phyloP scores from a whole-genome alignment of 306 rosid species.

The Lathyrus tuberosus region DNA sequence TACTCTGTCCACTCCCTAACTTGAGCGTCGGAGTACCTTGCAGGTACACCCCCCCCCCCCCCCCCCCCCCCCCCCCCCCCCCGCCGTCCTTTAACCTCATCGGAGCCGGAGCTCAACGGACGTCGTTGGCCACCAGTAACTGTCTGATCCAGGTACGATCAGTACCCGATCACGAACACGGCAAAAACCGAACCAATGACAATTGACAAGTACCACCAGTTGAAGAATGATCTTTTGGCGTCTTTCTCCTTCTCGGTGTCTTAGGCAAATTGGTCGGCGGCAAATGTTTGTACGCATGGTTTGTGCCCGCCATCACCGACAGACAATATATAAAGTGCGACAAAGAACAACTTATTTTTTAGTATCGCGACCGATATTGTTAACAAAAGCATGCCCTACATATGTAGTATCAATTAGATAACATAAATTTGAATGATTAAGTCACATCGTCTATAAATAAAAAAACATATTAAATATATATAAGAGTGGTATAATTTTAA shows the following conservation, averaged over 20 bases:
- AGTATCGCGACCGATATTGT: constrained; percentile 54
- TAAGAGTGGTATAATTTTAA: too few species aligned
- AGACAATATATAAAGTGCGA: constrained; percentile 54
- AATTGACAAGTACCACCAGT: constrained; percentile 74
- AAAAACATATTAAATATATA: too few species aligned
- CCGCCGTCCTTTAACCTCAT: too few species aligned
- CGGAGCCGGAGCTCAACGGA: too few species aligned
- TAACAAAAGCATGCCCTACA: constrained; percentile 58
- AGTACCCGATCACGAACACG: constrained; percentile 45
- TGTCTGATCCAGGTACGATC: too few species aligned
- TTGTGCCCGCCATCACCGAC: constrained; percentile 77
- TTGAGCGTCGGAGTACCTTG: too few species aligned
- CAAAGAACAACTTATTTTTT: constrained; percentile 40
- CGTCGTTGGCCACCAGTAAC: too few species aligned
- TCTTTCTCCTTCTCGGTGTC: constrained; percentile 52
- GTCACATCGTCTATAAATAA: neutral
- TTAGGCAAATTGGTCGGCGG: constrained; percentile 77
- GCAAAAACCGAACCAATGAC: constrained; percentile 57
- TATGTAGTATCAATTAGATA: neutral
- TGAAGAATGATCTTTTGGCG: constrained; percentile 68
- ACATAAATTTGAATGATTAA: neutral
- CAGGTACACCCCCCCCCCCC: too few species aligned
- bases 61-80: too few species aligned
- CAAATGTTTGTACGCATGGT: constrained; percentile 83
- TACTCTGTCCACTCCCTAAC: too few species aligned